Base-by-base conservation (phyloP, 1,284 basidiomycete species). In the Cutaneotrichosporon mucoides region DNA sequence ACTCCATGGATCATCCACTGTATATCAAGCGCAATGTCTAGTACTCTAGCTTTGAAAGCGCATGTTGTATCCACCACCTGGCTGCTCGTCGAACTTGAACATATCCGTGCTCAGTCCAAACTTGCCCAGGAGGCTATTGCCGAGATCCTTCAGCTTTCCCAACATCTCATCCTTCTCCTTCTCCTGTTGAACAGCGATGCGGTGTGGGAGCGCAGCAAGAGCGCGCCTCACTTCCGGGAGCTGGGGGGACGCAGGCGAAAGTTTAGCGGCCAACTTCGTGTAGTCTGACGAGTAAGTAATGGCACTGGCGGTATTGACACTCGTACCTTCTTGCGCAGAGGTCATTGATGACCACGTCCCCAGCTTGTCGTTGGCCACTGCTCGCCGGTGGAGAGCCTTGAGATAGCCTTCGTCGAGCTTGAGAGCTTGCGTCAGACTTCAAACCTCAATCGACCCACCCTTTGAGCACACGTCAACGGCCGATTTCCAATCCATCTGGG, bases 71-170 rank as follows among this genome's bases (percentile, higher is more conserved):
- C 94, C 92, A 35, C 95, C 95, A 66, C 93, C 87, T 15, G 89
- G 89, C 65, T 92, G 92, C 24, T 89, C 89, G 60, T 87, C 86
- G 68, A 99, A 91, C 78, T 97, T 88, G 83, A 99, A 99, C 79
- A 92, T 94, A 71, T 94, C 86, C 0, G 91, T 93, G 33, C 88
- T 92, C 62, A 94, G 75, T 12, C 91, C 92, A 72, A 94, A 93
- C 81, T 70, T 77, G 86, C 93, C 92, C n/a, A 99, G 81, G 45
- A 99, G 81, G 55, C 83, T 89, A 71, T 99, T 92, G 0, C 95
- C 95, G 5, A 99, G 75, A 1, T 88, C 90, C 75, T 99, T 98
- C 56, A 99, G 78, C 77, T 99, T 97, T 60, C 81, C 84, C 67
- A 98, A 65, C 90, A 97, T 95, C 75, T 98, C 95, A 8, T 84